Conservation (phyloP, 2,329 filamentous ascomycete species). For the Aureobasidium sp. region DNA sequence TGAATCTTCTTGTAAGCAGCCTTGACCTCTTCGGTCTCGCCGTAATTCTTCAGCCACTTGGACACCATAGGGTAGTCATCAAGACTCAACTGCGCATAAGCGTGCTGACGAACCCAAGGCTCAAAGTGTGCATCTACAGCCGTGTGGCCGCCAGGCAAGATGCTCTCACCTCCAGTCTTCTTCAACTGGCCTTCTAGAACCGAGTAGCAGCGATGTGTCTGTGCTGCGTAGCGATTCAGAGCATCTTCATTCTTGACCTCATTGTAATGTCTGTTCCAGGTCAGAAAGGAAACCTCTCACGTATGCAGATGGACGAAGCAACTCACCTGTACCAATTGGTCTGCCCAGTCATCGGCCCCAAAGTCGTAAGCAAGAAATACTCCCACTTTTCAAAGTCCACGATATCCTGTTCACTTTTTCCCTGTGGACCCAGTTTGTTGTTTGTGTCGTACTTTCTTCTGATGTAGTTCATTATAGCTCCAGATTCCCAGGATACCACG, state of each 20-base stretch:
- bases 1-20: slow-evolving; percentile 31
- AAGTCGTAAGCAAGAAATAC: slow-evolving; percentile 33
- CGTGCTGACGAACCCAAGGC: slow-evolving; percentile 32
- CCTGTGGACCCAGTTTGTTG: slow-evolving; percentile 30
- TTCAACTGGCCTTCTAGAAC: slow-evolving; percentile 35
- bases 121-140: slow-evolving; percentile 37
- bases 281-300: background rate
- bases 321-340: slow-evolving; percentile 14
- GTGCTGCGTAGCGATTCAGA: slow-evolving; percentile 30
- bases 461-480: slow-evolving; percentile 43
- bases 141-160: slow-evolving; percentile 29
- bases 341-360: slow-evolving; percentile 36
- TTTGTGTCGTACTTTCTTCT: slow-evolving; percentile 34
- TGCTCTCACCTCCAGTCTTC: slow-evolving; percentile 29
- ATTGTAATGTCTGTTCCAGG: slow-evolving; percentile 14
- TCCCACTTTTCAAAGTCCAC: slow-evolving; percentile 41
- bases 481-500: slow-evolving; percentile 42
- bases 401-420: slow-evolving; percentile 28
- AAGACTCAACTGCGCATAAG: slow-evolving; percentile 31
- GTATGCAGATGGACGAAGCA: too few relatives aligned
- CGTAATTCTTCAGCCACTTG: slow-evolving; percentile 32
- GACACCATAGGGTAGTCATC: slow-evolving; percentile 32
- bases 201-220: slow-evolving; percentile 34
- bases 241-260: slow-evolving; percentile 34
- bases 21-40: slow-evolving; percentile 30